Conservation (phyloP, 1,284 basidiomycete genomes). For the Trichosporon asahii region DNA sequence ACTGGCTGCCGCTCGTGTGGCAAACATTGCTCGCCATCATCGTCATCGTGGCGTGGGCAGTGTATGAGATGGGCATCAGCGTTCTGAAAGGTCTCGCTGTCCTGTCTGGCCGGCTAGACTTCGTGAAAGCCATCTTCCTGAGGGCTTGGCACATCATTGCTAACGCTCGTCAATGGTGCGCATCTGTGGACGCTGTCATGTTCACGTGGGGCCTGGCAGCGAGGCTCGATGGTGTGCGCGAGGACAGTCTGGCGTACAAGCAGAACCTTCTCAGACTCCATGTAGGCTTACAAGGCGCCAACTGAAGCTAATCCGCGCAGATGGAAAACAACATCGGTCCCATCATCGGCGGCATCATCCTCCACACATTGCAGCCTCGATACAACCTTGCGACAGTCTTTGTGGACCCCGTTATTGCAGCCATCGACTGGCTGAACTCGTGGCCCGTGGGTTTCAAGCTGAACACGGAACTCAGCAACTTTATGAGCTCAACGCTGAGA, state of each 20-base stretch:
- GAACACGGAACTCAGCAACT: slow-evolving; percentile 83
- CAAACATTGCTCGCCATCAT: background rate
- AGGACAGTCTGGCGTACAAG: background rate
- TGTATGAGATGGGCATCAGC: background rate
- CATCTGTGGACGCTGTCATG: background rate
- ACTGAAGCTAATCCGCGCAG: background rate
- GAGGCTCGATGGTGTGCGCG: background rate
- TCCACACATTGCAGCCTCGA: background rate
- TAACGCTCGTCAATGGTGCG: background rate
- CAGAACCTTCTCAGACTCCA: background rate
- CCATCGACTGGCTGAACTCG: slow-evolving; percentile 71
- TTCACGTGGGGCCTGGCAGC: background rate
- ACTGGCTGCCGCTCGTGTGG: slow-evolving; percentile 1
- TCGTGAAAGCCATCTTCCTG: background rate
- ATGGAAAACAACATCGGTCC: background rate
- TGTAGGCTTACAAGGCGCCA: background rate
- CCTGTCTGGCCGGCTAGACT: background rate
- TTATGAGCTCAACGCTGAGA: slow-evolving; percentile 71
- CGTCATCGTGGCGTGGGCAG: background rate
- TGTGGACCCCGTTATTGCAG: slow-evolving; percentile 17
- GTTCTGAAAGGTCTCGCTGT: background rate
- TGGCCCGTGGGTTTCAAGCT: slow-evolving; percentile 97
- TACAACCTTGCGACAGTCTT: slow-evolving; percentile 6
- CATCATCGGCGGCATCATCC: background rate
- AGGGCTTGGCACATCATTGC: background rate